phyloP scores from a whole-genome alignment of 768 basidiomycete genomes.

The Tylopilus balloui region DNA sequence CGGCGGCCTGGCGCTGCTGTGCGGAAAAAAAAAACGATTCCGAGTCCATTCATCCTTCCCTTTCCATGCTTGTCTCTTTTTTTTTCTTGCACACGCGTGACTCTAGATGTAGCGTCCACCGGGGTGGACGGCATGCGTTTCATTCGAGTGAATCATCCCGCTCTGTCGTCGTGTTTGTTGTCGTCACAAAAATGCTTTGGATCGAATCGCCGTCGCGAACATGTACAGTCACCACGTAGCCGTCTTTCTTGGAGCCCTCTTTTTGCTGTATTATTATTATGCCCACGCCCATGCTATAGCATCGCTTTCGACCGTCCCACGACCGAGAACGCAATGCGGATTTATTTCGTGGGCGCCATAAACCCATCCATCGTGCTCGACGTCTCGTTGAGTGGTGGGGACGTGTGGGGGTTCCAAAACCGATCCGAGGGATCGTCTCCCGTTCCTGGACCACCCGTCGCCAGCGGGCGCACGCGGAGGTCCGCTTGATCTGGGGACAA shows the following conservation, averaged over 20 bases:
- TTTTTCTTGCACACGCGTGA: conserved; percentile 21
- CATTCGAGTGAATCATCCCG: conserved; percentile 15
- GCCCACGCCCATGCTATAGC: too few relatives aligned
- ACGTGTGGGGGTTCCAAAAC: conserved; percentile 2
- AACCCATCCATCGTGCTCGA: too few relatives aligned
- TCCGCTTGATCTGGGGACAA: conserved; percentile 13
- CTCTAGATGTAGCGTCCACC: conserved; percentile 11
- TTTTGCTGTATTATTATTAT: conserved; percentile 30
- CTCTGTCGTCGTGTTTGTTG: conserved; percentile 20
- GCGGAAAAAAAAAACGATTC: conserved; percentile 3
- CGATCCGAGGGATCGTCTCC: conserved; percentile 20
- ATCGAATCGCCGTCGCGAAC: conserved; percentile 9
- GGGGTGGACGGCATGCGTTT: conserved; percentile 7
- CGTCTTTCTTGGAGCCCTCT: conserved; percentile 27
- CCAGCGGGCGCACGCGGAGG: conserved; percentile 21
- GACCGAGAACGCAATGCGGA: conserved; percentile 10
- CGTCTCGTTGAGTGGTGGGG: too few relatives aligned
- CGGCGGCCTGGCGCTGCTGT: conserved; percentile 20
- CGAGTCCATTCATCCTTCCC: conserved; percentile 10
- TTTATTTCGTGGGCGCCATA: conserved; percentile 24
- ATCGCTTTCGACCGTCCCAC: conserved; percentile 18
- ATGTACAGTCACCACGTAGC: conserved; percentile 28
- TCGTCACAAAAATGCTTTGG: conserved; percentile 22
- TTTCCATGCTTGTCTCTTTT: conserved; percentile 5
- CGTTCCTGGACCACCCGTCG: conserved; percentile 10